Evolutionary conservation across 2,329 filamentous ascomycete species (phyloP).

Genomic region (Colletotrichum sojae): DNA sequence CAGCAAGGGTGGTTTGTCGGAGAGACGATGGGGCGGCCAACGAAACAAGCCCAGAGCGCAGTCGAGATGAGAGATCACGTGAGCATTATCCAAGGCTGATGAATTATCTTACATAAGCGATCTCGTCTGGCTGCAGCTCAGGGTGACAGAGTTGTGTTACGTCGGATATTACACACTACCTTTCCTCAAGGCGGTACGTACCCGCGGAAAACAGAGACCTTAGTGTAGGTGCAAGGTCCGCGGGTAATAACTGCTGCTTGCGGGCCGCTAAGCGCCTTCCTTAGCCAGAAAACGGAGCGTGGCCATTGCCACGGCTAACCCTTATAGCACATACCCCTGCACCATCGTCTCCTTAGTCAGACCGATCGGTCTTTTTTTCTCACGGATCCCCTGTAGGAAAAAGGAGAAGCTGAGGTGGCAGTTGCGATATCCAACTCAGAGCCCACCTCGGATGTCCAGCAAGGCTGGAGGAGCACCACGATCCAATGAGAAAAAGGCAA

Average conservation of each 20-base stretch:
- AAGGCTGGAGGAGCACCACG: neutral
- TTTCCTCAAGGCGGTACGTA: neutral
- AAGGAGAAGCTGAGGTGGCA: slow-evolving; percentile 38
- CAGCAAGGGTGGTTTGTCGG: slow-evolving; percentile 3
- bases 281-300: slow-evolving; percentile 37
- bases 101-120: too few relatives aligned
- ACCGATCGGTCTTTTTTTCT: slow-evolving; percentile 28
- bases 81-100: too few relatives aligned
- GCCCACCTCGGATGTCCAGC: slow-evolving; percentile 7
- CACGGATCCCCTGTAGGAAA: slow-evolving; percentile 33
- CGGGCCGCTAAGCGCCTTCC: slow-evolving; percentile 33
- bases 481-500: slow-evolving; percentile 21
- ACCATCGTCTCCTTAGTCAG: slow-evolving; percentile 21
- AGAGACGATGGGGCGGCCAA: slow-evolving; percentile 29
- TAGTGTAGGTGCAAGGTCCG: slow-evolving; percentile 11
- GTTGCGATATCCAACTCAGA: slow-evolving; percentile 11
- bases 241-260: slow-evolving; percentile 33
- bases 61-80: too few relatives aligned
- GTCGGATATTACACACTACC: slow-evolving; percentile 9
- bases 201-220: slow-evolving; percentile 17
- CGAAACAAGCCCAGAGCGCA: slow-evolving; percentile 13
- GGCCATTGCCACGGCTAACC: neutral
- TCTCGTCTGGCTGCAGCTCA: too few relatives aligned
- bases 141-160: too few relatives aligned
- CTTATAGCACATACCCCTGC: neutral